Evolutionary conservation across 768 basidiomycete species (phyloP).

Genomic region (Steccherinum ochraceum): DNA sequence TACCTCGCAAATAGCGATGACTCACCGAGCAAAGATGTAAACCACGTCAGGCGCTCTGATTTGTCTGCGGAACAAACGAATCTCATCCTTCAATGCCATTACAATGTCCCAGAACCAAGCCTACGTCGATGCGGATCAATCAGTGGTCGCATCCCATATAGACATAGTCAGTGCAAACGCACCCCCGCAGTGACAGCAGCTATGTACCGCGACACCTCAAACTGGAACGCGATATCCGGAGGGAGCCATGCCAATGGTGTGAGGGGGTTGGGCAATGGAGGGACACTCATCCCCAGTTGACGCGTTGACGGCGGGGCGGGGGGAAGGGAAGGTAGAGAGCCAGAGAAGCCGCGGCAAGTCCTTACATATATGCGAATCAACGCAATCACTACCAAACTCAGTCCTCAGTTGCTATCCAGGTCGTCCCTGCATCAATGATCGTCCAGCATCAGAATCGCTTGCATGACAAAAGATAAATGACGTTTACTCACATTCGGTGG

Average conservation of each 20-base stretch:
- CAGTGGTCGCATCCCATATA: neutral
- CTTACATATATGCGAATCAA: no score
- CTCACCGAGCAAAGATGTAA: neutral
- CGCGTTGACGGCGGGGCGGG: no score
- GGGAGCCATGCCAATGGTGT: neutral
- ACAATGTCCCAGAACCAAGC: neutral
- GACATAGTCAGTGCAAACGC: neutral
- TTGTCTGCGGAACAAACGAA: neutral
- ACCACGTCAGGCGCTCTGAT: neutral
- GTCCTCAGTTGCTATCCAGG: no score
- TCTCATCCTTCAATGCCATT: neutral
- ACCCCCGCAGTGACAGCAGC: neutral
- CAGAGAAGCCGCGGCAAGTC: no score
- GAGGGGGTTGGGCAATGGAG: neutral
- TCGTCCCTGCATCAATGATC: no score
- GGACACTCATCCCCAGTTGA: no score
- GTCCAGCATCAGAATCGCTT: no score
- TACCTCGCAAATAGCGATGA: neutral
- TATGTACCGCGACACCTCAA: neutral
- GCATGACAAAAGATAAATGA: no score
- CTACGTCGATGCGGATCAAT: no score
- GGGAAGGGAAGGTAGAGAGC: no score
- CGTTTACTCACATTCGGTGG: no score
- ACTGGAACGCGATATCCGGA: neutral
- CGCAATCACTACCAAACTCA: no score